Base-by-base conservation (phyloP, 2,329 filamentous ascomycete genomes). In the Penicillium rolfsii region DNA sequence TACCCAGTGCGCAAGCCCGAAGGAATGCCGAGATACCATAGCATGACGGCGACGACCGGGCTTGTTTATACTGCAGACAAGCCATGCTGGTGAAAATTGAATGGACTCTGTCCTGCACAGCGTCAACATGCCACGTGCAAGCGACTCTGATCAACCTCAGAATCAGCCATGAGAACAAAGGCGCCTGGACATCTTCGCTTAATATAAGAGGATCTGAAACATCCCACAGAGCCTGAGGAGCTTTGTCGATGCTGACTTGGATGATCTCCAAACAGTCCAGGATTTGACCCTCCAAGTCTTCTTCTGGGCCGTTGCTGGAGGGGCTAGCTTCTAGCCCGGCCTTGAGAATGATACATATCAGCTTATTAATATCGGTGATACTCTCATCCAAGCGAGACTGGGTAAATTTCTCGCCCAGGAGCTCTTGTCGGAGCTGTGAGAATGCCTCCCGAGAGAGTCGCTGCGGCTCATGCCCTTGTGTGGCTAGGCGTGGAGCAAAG, bases 331-430 rank as follows among this genome's bases (percentile, higher is more conserved):
- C 90, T 12, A 97, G 81, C 24, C 92, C 90, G 60, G 91, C 90
- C 71, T 91, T 89, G 53, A 89, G 84, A 68, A 95, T 90, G 64
- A 97, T 90, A 71, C 91, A 93, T 55, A 97, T 88, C 53, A 97
- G 84, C 77, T 93, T 90, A 70, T 93, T 89, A 68, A 96, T 94
- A 73, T 96, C 88, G 54, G 88, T 84, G 48, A 90, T 78, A 66
- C 90, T 88, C 48, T 90, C 87, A 64, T 89, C 85, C 1, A 82
- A 71, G 12, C 85, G 84, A 35, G 77, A 62, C 48, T 78, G 76
- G 45, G 75, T 77, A 41, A 77, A 72, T 48, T 76, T 75, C 50
- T 76, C 77, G 57, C 83, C 82, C 12, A 88, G 72, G 24, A 87
- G 84, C 67, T 88, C 86, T 64, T 87, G 86, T 28, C 94, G 82